phyloP scores from a whole-genome alignment of 257 asterid species.

The Solanum appendiculatum region DNA sequence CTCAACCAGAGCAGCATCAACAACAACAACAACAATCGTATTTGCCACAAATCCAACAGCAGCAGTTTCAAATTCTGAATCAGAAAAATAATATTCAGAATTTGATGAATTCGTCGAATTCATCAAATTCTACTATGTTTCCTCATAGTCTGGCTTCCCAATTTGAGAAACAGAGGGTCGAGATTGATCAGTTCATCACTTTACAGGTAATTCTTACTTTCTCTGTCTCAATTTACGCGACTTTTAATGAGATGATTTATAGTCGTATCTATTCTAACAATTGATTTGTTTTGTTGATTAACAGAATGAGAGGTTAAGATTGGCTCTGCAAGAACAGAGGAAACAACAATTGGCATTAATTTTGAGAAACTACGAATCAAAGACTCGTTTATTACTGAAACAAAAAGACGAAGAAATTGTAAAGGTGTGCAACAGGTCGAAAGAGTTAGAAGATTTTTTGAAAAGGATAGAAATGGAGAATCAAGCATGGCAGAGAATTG shows the following conservation, averaged over 20 bases:
- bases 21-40: not conserved
- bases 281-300: not conserved
- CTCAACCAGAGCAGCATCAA: not conserved
- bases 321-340: slow-evolving; percentile 43
- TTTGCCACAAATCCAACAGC: slow-evolving; percentile 6
- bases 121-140: not conserved
- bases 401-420: slow-evolving; percentile 51
- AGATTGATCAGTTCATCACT: slow-evolving; percentile 40
- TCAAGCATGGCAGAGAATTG: slow-evolving; percentile 45
- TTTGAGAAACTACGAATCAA: slow-evolving; percentile 38
- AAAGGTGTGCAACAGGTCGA: slow-evolving; percentile 21
- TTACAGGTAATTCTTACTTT: slow-evolving; percentile 30
- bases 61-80: slow-evolving; percentile 14
- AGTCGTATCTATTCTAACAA: not conserved
- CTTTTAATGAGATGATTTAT: not conserved
- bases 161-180: slow-evolving; percentile 29
- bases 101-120: not conserved
- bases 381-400: slow-evolving; percentile 13
- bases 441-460: slow-evolving; percentile 36
- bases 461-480: slow-evolving; percentile 37
- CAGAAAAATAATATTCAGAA: slow-evolving; percentile 7
- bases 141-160: slow-evolving; percentile 18
- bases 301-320: slow-evolving; percentile 60
- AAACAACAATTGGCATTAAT: slow-evolving; percentile 23
- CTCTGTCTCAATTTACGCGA: not conserved